Conservation (phyloP, 192 early-diverging fungal genomes). For the Coemansia reversa region DNA sequence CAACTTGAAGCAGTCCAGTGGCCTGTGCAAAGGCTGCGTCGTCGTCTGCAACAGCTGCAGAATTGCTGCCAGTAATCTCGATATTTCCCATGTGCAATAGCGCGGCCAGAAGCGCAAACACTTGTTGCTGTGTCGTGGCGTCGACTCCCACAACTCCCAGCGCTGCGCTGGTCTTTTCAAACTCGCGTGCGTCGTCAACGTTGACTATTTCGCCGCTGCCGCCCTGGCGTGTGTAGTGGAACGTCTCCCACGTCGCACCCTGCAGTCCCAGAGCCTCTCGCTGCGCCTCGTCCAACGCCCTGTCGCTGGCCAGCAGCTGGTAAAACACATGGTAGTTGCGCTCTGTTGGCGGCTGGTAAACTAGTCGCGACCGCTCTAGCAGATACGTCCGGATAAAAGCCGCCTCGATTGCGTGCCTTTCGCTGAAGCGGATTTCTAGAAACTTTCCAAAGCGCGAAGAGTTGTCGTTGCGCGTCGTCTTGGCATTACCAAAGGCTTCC, state of each 20-base stretch:
- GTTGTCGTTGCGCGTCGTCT: slow-evolving; percentile 99
- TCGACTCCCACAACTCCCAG: slow-evolving; percentile 85
- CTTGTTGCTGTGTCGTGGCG: slow-evolving; percentile 78
- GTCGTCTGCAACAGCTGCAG: slow-evolving; percentile 71
- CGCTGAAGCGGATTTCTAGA: slow-evolving; percentile 93
- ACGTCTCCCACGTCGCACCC: slow-evolving; percentile 60
- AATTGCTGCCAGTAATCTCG: slow-evolving; percentile 66
- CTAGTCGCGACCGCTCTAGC: slow-evolving; percentile 91
- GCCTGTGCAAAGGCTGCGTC: slow-evolving; percentile 72
- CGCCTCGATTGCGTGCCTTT: slow-evolving; percentile 80
- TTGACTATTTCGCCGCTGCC: slow-evolving; percentile 75
- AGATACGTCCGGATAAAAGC: slow-evolving; percentile 95
- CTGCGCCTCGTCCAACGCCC: slow-evolving; percentile 70
- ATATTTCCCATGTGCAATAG: slow-evolving; percentile 96
- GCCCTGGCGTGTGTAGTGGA: slow-evolving; percentile 89
- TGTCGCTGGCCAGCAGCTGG: slow-evolving; percentile 77
- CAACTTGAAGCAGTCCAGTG: slow-evolving; percentile 76
- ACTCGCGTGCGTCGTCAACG: slow-evolving; percentile 92
- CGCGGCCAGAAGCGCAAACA: slow-evolving; percentile 89
- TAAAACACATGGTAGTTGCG: slow-evolving; percentile 99
- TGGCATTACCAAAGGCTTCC: slow-evolving; percentile 99
- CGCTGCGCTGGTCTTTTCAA: slow-evolving; percentile 81
- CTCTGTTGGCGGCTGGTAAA: slow-evolving; percentile 90
- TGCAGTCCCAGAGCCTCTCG: slow-evolving; percentile 24
- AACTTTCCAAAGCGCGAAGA: slow-evolving; percentile 98